A percentile compares a stretch with the other conserved stretches of the same genome.
Conservation (phyloP, 2,329 filamentous ascomycete species). For the Phialemonium atrogriseum region DNA sequence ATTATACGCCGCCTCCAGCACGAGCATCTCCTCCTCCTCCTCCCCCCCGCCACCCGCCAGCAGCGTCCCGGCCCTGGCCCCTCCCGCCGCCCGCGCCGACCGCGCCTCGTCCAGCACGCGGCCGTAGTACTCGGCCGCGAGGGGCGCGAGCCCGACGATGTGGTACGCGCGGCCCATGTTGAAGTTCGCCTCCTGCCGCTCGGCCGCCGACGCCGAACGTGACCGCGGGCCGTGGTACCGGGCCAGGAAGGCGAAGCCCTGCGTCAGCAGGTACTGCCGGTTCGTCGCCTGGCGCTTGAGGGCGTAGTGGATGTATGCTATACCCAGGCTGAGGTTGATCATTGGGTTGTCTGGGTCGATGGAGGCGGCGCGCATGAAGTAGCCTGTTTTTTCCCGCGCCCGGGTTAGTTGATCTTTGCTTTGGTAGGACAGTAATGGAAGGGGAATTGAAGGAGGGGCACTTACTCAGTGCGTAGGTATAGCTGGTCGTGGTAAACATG, state of each 20-base stretch:
- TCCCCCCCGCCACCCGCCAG: slow-evolving; percentile 28
- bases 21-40: slow-evolving; percentile 56
- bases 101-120: slow-evolving; percentile 32
- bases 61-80: slow-evolving; percentile 11
- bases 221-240: slow-evolving; percentile 58
- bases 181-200: slow-evolving; percentile 70
- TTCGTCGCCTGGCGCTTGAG: slow-evolving; percentile 88
- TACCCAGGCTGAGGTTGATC: slow-evolving; percentile 71
- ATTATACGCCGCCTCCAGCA: slow-evolving; percentile 65
- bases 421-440: background rate
- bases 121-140: slow-evolving; percentile 66
- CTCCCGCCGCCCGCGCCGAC: slow-evolving; percentile 5
- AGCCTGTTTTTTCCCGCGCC: too few species aligned
- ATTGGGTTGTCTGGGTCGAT: slow-evolving; percentile 69
- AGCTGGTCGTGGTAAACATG: slow-evolving; percentile 73
- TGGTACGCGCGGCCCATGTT: slow-evolving; percentile 74
- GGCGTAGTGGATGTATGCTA: slow-evolving; percentile 80
- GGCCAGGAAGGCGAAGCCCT: slow-evolving; percentile 75
- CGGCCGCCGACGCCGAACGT: slow-evolving; percentile 18
- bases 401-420: slow-evolving; percentile 4
- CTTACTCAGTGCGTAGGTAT: slow-evolving; percentile 75
- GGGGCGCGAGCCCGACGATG: slow-evolving; percentile 60
- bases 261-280: slow-evolving; percentile 76
- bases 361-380: slow-evolving; percentile 72
- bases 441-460: slow-evolving; percentile 22